Evolutionary conservation across 1,284 basidiomycete species (phyloP).

Genomic region (Paramarasmius palmivorus): DNA sequence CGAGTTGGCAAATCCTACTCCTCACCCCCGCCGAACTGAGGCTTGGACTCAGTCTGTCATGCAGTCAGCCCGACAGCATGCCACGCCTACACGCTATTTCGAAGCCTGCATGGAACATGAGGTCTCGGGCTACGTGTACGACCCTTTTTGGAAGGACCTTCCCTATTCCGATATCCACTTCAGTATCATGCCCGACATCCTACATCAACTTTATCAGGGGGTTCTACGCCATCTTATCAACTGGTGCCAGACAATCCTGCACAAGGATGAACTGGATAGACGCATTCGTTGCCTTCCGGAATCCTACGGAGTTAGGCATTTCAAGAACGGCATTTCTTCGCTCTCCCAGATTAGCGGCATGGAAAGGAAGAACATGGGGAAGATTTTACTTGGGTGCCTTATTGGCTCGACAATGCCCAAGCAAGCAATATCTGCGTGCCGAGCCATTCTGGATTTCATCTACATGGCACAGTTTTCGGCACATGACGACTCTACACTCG

Average conservation of each 20-base stretch:
- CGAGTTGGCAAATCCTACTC: neutral
- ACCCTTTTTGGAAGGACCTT: conserved; percentile 17
- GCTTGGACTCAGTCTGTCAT: conserved; percentile 2
- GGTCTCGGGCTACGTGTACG: conserved; percentile 1
- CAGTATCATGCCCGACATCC: conserved; percentile 27
- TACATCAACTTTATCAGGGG: conserved; percentile 31
- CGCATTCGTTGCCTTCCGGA: conserved; percentile 18
- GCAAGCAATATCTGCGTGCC: conserved; percentile 11
- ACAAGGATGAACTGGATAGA: conserved; percentile 20
- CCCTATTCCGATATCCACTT: conserved; percentile 22
- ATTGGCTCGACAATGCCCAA: conserved; percentile 9
- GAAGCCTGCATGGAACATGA: conserved; percentile 1
- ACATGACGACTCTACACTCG: conserved; percentile 23
- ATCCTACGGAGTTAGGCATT: conserved; percentile 20
- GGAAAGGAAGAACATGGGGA: conserved; percentile 23
- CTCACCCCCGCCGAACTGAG: neutral
- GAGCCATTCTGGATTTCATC: conserved; percentile 26
- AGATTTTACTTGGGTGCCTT: conserved; percentile 21
- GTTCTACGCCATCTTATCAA: conserved; percentile 27
- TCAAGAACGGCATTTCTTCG: conserved; percentile 24
- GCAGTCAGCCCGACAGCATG: neutral
- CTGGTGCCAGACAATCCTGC: conserved; percentile 22
- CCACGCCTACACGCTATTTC: neutral
- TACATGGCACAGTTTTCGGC: conserved; percentile 26
- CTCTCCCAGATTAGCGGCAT: conserved; percentile 22